Conservation (phyloP, 345 rosid genomes). For the Clarkia xantiana region DNA sequence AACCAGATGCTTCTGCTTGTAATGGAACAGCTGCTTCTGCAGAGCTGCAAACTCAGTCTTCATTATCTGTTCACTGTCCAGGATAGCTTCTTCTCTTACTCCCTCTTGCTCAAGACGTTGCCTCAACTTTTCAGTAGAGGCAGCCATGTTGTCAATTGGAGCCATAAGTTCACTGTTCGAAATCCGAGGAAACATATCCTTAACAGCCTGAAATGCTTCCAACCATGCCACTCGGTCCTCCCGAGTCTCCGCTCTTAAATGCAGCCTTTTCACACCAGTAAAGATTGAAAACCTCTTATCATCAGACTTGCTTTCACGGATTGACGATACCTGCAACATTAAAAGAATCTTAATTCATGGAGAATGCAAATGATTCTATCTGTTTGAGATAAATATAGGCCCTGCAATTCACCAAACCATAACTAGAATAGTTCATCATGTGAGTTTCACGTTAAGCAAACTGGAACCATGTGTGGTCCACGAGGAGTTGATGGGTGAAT, state of each 20-base stretch:
- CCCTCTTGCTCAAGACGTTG: slow-evolving; percentile 57
- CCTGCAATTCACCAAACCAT: neutral
- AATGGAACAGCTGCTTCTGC: slow-evolving; percentile 56
- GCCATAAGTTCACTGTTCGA: slow-evolving; percentile 89
- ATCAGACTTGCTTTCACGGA: slow-evolving; percentile 78
- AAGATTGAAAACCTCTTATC: slow-evolving; percentile 88
- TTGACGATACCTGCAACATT: slow-evolving; percentile 35
- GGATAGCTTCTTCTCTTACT: slow-evolving; percentile 55
- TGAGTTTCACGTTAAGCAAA: too few species aligned
- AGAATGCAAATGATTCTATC: too few species aligned
- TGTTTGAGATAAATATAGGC: too few species aligned
- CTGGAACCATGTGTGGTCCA: too few species aligned
- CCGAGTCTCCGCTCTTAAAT: slow-evolving; percentile 63
- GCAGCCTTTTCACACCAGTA: slow-evolving; percentile 86
- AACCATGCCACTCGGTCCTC: slow-evolving; percentile 76
- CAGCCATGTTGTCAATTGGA: slow-evolving; percentile 32
- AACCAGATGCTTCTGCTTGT: slow-evolving; percentile 81
- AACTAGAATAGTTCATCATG: too few species aligned
- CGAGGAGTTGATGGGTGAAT: too few species aligned
- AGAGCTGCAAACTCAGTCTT: slow-evolving; percentile 52
- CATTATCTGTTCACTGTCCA: slow-evolving; percentile 84
- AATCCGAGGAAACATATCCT: slow-evolving; percentile 89
- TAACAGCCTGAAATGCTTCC: slow-evolving; percentile 85
- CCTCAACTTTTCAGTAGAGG: slow-evolving; percentile 74
- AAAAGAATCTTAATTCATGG: neutral